These are phyloP conservation scores for Arthrobotrys iridis DNA, from an alignment of 2,329 filamentous ascomycete genomes.

Conservation along the genomic window DNA sequence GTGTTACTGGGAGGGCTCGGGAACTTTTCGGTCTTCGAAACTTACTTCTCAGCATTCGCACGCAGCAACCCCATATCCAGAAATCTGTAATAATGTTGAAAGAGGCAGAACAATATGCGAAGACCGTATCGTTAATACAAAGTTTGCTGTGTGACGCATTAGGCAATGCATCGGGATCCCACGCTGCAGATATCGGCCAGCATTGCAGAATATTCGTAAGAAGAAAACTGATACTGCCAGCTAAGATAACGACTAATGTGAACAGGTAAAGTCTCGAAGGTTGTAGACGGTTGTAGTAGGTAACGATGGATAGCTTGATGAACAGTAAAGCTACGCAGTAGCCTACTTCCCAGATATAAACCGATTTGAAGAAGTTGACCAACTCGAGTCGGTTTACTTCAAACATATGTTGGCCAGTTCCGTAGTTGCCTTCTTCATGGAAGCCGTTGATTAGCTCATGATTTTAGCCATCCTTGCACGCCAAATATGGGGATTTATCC, in stretches of 20 bases:
- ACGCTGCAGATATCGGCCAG: constrained; percentile 60
- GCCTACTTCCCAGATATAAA: constrained; percentile 44
- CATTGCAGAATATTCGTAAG: constrained; percentile 60
- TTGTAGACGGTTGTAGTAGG: constrained; percentile 43
- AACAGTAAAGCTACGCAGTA: constrained; percentile 17
- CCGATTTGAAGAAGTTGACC: constrained; percentile 21
- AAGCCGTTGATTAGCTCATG: neutral
- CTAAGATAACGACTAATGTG: constrained; percentile 11
- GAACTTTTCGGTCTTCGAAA: neutral
- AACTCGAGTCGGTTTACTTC: constrained; percentile 22
- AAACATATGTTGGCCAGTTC: constrained; percentile 38
- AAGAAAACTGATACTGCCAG: constrained; percentile 32
- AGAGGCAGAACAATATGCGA: constrained; percentile 22
- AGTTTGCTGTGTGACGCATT: constrained; percentile 3
- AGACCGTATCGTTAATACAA: constrained; percentile 29
- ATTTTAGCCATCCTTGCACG: neutral
- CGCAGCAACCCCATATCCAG: constrained; percentile 40
- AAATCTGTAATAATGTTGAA: constrained; percentile 53
- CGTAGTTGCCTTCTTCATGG: constrained; percentile 20
- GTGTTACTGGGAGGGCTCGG: neutral
- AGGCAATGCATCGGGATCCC: constrained; percentile 55
- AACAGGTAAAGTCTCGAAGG: constrained; percentile 21
- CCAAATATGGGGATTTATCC: neutral
- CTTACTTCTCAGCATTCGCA: constrained; percentile 40
- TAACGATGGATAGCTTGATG: constrained; percentile 42